These are phyloP conservation scores for Dendrobium huoshanense DNA, from an alignment of 106 monocot genomes.

Conservation along the genomic window DNA sequence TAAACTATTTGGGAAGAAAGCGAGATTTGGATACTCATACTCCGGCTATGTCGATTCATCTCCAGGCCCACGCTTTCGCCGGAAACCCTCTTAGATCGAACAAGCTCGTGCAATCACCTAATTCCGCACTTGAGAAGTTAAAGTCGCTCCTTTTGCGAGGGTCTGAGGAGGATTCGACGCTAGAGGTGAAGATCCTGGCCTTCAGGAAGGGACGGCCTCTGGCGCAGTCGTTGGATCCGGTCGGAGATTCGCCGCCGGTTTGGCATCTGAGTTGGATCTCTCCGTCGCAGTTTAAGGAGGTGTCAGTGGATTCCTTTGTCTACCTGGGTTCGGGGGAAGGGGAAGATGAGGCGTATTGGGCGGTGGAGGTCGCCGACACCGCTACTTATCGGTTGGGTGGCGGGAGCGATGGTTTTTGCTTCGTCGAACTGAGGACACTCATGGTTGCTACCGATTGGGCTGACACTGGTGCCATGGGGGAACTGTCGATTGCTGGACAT, in stretches of 20 bases:
- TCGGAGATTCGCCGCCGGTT: slow-evolving; percentile 13
- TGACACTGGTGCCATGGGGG: slow-evolving; percentile 48
- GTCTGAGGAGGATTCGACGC: slow-evolving; percentile 5
- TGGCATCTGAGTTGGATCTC: slow-evolving; percentile 63
- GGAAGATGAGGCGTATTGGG: slow-evolving; percentile 40
- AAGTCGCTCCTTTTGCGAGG: slow-evolving; percentile 27
- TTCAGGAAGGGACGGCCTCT: slow-evolving; percentile 67
- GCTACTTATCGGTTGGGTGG: background rate
- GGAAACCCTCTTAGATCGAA: slow-evolving; percentile 39
- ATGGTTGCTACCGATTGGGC: slow-evolving; percentile 93
- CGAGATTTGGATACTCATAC: no score
- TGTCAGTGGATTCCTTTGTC: slow-evolving; percentile 46
- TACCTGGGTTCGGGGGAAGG: slow-evolving; percentile 50
- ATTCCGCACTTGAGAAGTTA: slow-evolving; percentile 39
- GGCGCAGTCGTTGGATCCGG: slow-evolving; percentile 24
- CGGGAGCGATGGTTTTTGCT: slow-evolving; percentile 32
- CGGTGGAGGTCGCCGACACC: slow-evolving; percentile 42
- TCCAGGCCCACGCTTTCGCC: slow-evolving; percentile 61
- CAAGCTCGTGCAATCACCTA: background rate
- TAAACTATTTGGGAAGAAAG: no score
- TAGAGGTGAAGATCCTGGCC: slow-evolving; percentile 37
- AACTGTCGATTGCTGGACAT: slow-evolving; percentile 82
- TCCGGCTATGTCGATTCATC: slow-evolving; percentile 30
- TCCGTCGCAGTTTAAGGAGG: slow-evolving; percentile 24
- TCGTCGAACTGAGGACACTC: slow-evolving; percentile 81